These are phyloP conservation scores for Rubroboletus pulcherrimus DNA, from an alignment of 768 basidiomycete genomes.

Conservation along the genomic window DNA sequence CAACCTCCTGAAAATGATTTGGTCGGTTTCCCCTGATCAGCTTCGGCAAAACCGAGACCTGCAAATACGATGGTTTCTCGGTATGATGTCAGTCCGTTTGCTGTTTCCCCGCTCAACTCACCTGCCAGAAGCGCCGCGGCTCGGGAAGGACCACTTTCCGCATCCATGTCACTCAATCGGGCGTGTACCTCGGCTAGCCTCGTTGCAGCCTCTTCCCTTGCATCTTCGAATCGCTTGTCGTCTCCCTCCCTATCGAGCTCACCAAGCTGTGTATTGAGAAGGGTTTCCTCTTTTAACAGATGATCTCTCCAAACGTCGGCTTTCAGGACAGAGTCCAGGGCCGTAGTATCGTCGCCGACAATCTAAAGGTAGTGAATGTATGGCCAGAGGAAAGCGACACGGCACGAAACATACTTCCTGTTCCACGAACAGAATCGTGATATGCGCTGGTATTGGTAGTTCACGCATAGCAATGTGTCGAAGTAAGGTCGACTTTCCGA, in stretches of 20 bases:
- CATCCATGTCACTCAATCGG: slow-evolving; percentile 95
- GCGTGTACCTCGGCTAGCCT: slow-evolving; percentile 87
- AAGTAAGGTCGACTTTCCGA: slow-evolving; percentile 95
- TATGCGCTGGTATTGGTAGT: slow-evolving; percentile 88
- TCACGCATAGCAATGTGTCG: slow-evolving; percentile 94
- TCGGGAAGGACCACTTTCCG: slow-evolving; percentile 92
- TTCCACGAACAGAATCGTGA: slow-evolving; percentile 96
- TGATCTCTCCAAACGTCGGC: slow-evolving; percentile 99
- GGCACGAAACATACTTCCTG: slow-evolving; percentile 66
- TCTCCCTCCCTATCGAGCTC: slow-evolving; percentile 72
- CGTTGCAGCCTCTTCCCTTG: slow-evolving; percentile 77
- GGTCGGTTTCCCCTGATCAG: slow-evolving; percentile 80
- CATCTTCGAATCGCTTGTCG: slow-evolving; percentile 78
- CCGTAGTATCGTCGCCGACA: slow-evolving; percentile 87
- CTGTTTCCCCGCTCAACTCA: slow-evolving; percentile 24
- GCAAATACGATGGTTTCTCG: neutral
- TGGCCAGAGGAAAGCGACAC: neutral
- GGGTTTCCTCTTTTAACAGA: slow-evolving; percentile 77
- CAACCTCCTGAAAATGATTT: slow-evolving; percentile 94
- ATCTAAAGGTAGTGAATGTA: slow-evolving; percentile 45
- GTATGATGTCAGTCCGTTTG: neutral
- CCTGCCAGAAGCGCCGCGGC: slow-evolving; percentile 88
- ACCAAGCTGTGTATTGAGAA: slow-evolving; percentile 68
- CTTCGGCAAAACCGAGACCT: slow-evolving; percentile 90
- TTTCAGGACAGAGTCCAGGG: slow-evolving; percentile 93